Conservation (phyloP, 2,329 filamentous ascomycete species). For the Escovopsis weberi region DNA sequence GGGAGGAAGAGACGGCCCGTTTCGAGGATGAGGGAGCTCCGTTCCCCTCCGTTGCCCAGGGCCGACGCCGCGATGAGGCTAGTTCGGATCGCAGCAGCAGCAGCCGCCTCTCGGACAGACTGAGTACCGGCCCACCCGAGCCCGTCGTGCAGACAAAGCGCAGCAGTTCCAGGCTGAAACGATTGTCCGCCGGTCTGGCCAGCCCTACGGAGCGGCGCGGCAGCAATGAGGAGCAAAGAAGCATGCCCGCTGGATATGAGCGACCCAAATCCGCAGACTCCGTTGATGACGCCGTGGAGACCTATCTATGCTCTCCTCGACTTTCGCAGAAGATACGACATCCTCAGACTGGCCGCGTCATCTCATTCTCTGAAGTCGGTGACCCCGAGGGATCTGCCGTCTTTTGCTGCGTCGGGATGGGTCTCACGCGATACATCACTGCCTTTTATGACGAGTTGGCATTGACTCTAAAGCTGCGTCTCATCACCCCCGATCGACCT, state of each 20-base stretch:
- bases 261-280: constrained; percentile 70
- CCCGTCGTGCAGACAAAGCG: constrained; percentile 30
- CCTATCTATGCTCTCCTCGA: constrained; percentile 69
- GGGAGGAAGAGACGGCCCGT: constrained; percentile 11
- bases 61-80: constrained; percentile 35
- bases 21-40: constrained; percentile 50
- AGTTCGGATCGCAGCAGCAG: constrained; percentile 29
- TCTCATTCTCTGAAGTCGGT: constrained; percentile 94
- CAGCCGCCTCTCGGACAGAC: constrained; percentile 32
- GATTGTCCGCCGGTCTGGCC: constrained; percentile 34
- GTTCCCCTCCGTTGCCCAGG: constrained; percentile 52
- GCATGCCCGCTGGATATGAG: constrained; percentile 43
- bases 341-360: constrained; percentile 70
- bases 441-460: constrained; percentile 96
- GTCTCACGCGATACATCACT: constrained; percentile 85
- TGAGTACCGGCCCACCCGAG: constrained; percentile 33
- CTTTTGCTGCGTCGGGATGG: constrained; percentile 97
- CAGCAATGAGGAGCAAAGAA: constrained; percentile 14
- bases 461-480: constrained; percentile 67
- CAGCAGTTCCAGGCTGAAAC: constrained; percentile 43
- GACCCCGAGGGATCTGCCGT: constrained; percentile 84
- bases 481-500: constrained; percentile 89
- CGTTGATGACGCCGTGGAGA: constrained; percentile 73
- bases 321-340: constrained; percentile 80
- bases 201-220: constrained; percentile 20